A percentile compares a stretch with the other conserved stretches of the same genome.
Evolutionary conservation across 2,329 filamentous ascomycete species (phyloP).

Genomic region (Monilinia aucupariae): DNA sequence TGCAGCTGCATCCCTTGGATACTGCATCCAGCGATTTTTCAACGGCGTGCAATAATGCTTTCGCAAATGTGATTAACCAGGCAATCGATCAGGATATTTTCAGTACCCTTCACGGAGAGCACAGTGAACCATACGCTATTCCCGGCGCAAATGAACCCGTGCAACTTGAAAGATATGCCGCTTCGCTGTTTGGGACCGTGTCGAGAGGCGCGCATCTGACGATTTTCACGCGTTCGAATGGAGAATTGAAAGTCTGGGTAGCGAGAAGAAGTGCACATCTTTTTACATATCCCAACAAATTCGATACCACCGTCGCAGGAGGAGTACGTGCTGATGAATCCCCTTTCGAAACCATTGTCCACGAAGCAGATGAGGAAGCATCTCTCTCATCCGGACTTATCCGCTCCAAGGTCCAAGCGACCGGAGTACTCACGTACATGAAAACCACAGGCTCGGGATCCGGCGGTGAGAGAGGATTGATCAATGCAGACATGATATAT

Average conservation of each 20-base stretch:
- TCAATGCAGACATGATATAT: conserved; percentile 67
- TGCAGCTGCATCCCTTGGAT: conserved; percentile 33
- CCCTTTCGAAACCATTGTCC: conserved; percentile 61
- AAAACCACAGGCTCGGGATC: conserved; percentile 50
- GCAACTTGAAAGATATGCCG: conserved; percentile 18
- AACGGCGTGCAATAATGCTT: conserved; percentile 36
- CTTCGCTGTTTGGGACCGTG: conserved; percentile 56
- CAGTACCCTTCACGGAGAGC: conserved; percentile 25
- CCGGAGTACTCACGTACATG: conserved; percentile 62
- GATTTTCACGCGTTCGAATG: conserved; percentile 47
- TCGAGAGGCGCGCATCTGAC: conserved; percentile 63
- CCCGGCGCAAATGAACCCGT: conserved; percentile 4
- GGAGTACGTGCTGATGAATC: conserved; percentile 63
- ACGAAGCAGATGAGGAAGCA: conserved; percentile 70
- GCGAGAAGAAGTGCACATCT: conserved; percentile 60
- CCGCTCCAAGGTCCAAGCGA: conserved; percentile 43
- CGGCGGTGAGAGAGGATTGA: conserved; percentile 42
- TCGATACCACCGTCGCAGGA: conserved; percentile 76
- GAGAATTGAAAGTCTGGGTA: conserved; percentile 60
- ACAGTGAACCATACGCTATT: conserved; percentile 15
- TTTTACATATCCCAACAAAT: conserved; percentile 65
- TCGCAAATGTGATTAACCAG: conserved; percentile 37
- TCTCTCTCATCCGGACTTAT: conserved; percentile 56
- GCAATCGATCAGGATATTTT: conserved; percentile 39
- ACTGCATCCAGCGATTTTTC: conserved; percentile 34